Conservation (phyloP, 495 filamentous ascomycete genomes). For the Entonaema liquescens region DNA sequence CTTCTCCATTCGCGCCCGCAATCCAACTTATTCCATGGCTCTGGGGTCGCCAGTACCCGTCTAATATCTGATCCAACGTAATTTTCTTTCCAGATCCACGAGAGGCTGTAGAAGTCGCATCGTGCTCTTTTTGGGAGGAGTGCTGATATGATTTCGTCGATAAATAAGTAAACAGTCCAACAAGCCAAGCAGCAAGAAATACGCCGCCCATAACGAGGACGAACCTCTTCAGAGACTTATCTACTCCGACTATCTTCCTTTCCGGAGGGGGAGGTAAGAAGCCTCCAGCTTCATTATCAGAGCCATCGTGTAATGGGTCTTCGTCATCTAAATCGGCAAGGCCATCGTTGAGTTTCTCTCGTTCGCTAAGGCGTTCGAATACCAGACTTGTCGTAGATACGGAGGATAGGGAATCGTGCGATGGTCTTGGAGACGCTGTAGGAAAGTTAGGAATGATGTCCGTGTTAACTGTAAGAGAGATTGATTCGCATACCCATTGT, state of each 20-base stretch:
- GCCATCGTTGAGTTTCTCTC: slow-evolving; percentile 51
- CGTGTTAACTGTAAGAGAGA: background rate
- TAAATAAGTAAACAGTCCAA: slow-evolving; percentile 80
- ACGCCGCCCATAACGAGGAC: slow-evolving; percentile 73
- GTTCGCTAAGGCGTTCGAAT: slow-evolving; percentile 73
- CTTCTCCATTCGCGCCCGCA: slow-evolving; percentile 81
- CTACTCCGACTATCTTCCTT: slow-evolving; percentile 54
- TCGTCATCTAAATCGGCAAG: slow-evolving; percentile 52
- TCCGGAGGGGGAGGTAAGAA: slow-evolving; percentile 50
- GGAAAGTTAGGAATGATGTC: slow-evolving; percentile 5
- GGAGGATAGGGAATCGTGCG: slow-evolving; percentile 69
- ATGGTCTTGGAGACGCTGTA: slow-evolving; percentile 52
- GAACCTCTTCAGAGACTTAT: slow-evolving; percentile 68
- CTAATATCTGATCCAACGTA: slow-evolving; percentile 81
- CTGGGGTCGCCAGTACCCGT: slow-evolving; percentile 72
- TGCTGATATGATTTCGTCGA: slow-evolving; percentile 70
- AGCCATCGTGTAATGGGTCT: slow-evolving; percentile 55
- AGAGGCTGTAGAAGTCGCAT: slow-evolving; percentile 70
- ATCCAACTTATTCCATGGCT: slow-evolving; percentile 88
- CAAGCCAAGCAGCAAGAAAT: slow-evolving; percentile 79
- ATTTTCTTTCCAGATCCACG: slow-evolving; percentile 78
- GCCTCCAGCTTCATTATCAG: slow-evolving; percentile 54
- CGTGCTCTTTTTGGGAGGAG: slow-evolving; percentile 66
- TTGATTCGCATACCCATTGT: slow-evolving; percentile 33
- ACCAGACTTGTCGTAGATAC: slow-evolving; percentile 81